Conservation (phyloP, 73 alveolate genomes). For the Paramecium biaurelia region DNA sequence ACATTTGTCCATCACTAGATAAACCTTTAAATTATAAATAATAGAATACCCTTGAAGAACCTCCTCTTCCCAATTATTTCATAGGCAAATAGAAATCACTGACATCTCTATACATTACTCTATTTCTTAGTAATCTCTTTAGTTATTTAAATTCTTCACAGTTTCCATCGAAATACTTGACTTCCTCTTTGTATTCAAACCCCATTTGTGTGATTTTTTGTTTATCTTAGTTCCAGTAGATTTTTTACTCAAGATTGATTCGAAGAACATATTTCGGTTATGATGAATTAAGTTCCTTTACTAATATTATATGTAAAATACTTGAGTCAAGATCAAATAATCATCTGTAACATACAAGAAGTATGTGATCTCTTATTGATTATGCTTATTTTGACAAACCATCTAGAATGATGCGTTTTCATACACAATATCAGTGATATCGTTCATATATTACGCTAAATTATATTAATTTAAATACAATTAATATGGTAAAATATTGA, state of each 20-base stretch:
- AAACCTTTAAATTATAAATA: neutral
- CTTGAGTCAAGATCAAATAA: neutral
- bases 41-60: neutral
- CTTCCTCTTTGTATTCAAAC: neutral
- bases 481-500: neutral
- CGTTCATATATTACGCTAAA: neutral
- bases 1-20: neutral
- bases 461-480: neutral
- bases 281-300: neutral
- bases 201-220: conserved; percentile 3
- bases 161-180: neutral
- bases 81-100: conserved; percentile 14
- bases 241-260: neutral
- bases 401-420: neutral
- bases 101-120: neutral
- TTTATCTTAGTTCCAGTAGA: neutral
- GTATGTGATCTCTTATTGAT: neutral
- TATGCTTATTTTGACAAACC: neutral
- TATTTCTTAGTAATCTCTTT: neutral
- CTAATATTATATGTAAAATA: neutral
- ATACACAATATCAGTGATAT: neutral
- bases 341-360: neutral
- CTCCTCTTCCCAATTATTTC: conserved; percentile 34
- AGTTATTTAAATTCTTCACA: neutral
- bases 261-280: neutral